These are phyloP conservation scores for Diaporthe velutina DNA, from an alignment of 2,329 filamentous ascomycete genomes.

Conservation along the genomic window DNA sequence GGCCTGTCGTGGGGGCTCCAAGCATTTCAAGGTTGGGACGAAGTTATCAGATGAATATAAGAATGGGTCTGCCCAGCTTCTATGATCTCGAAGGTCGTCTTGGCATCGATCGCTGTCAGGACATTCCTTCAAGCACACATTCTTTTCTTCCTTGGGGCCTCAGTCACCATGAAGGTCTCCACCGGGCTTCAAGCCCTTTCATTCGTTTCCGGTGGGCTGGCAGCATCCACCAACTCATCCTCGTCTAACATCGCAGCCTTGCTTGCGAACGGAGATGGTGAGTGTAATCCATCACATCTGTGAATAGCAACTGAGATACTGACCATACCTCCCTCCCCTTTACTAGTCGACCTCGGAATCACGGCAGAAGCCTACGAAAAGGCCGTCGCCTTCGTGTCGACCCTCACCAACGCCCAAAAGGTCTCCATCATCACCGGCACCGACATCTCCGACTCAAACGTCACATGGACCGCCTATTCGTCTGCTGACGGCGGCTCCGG, in stretches of 20 bases:
- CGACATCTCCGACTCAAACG: constrained; percentile 12
- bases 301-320: neutral
- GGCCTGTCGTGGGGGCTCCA: neutral
- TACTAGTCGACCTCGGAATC: constrained; percentile 24
- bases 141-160: neutral
- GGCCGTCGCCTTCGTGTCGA: neutral
- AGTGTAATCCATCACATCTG: neutral
- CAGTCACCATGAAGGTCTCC: constrained; percentile 6
- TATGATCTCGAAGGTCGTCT: neutral
- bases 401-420: constrained; percentile 8
- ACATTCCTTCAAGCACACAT: neutral
- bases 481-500: constrained; percentile 41
- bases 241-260: neutral
- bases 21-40: neutral
- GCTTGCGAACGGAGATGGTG: constrained; percentile 4
- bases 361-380: constrained; percentile 16
- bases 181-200: neutral
- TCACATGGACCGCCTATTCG: constrained; percentile 59
- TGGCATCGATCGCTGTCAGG: neutral
- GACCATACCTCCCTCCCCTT: neutral
- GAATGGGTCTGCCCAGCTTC: neutral
- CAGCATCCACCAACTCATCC: constrained; percentile 6
- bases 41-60: constrained; percentile 20
- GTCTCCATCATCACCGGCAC: constrained; percentile 14
- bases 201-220: constrained; percentile 16